Percentiles rank a stretch among this genome's conserved stretches.
These are phyloP conservation scores for Xylariaceae sp. DNA, from an alignment of 2,329 filamentous ascomycete genomes.

Conservation along the genomic window DNA sequence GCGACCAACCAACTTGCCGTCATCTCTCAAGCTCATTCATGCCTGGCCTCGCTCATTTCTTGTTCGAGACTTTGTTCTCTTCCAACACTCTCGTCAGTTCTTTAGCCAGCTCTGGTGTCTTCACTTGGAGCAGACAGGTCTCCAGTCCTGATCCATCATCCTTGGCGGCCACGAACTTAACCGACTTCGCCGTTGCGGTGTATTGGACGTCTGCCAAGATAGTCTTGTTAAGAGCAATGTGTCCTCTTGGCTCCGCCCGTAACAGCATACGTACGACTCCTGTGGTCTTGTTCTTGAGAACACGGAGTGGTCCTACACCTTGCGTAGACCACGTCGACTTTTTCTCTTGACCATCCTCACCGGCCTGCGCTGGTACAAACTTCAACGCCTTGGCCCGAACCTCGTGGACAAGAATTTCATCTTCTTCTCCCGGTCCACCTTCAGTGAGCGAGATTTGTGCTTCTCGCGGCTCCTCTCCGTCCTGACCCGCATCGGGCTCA, in stretches of 20 bases:
- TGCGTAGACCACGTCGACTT: slow-evolving; percentile 61
- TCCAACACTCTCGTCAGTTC: slow-evolving; percentile 48
- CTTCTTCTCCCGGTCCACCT: slow-evolving; percentile 62
- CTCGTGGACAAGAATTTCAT: slow-evolving; percentile 66
- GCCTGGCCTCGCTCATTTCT: slow-evolving; percentile 34
- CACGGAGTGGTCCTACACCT: slow-evolving; percentile 65
- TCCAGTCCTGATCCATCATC: slow-evolving; percentile 56
- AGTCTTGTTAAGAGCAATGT: slow-evolving; percentile 65
- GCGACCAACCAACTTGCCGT: background rate
- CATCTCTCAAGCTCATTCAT: background rate
- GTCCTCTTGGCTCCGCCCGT: slow-evolving; percentile 69
- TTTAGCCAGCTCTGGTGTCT: slow-evolving; percentile 48
- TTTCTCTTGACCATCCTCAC: slow-evolving; percentile 43
- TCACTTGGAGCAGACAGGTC: slow-evolving; percentile 67
- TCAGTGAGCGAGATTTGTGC: slow-evolving; percentile 66
- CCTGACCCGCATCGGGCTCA: slow-evolving; percentile 47
- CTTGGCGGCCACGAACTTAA: slow-evolving; percentile 53
- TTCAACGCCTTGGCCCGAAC: slow-evolving; percentile 65
- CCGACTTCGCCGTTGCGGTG: slow-evolving; percentile 54
- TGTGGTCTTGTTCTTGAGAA: slow-evolving; percentile 69
- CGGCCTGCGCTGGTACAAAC: slow-evolving; percentile 45
- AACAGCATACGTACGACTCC: slow-evolving; percentile 63
- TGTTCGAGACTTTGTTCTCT: slow-evolving; percentile 52
- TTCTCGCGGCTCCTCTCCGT: slow-evolving; percentile 50
- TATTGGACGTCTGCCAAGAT: slow-evolving; percentile 60